A percentile compares a stretch with the other conserved stretches of the same genome.
These are phyloP conservation scores for Styphnolobium japonicum DNA, from an alignment of 306 rosid species.

Conservation along the genomic window DNA sequence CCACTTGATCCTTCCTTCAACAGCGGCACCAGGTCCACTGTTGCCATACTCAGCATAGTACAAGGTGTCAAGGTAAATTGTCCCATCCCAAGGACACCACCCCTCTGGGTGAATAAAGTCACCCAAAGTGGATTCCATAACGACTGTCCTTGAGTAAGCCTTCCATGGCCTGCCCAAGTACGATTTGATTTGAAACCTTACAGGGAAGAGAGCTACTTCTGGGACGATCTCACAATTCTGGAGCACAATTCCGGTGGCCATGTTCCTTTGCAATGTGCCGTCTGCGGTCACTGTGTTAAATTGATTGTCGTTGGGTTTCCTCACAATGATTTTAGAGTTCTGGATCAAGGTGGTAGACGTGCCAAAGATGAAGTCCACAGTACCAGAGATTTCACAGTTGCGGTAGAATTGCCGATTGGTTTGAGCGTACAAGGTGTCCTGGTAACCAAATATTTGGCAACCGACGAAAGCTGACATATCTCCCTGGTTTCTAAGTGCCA, in stretches of 20 bases:
- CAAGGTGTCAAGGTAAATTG: slow-evolving; percentile 14
- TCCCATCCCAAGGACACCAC: slow-evolving; percentile 42
- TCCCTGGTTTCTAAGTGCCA: slow-evolving; percentile 55
- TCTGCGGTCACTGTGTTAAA: slow-evolving; percentile 55
- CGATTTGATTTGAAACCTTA: slow-evolving; percentile 29
- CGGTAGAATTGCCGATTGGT: slow-evolving; percentile 65
- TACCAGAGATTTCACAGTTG: slow-evolving; percentile 66
- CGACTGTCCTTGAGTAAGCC: slow-evolving; percentile 36
- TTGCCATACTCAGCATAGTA: slow-evolving; percentile 56
- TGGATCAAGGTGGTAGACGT: slow-evolving; percentile 44
- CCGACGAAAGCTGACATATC: slow-evolving; percentile 48
- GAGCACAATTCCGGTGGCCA: slow-evolving; percentile 42
- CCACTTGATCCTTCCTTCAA: slow-evolving; percentile 51
- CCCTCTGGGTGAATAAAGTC: slow-evolving; percentile 51
- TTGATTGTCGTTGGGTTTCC: slow-evolving; percentile 45
- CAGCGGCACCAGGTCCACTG: slow-evolving; percentile 52
- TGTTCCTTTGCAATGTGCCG: slow-evolving; percentile 10
- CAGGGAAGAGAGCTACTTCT: slow-evolving; percentile 31
- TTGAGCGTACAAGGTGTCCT: slow-evolving; percentile 62
- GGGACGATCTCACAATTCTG: slow-evolving; percentile 60
- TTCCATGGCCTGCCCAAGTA: slow-evolving; percentile 80
- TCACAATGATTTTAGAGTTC: slow-evolving; percentile 46
- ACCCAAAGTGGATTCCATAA: slow-evolving; percentile 54
- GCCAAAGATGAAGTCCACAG: slow-evolving; percentile 75
- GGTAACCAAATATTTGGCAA: slow-evolving; percentile 54